phyloP scores from a whole-genome alignment of 257 asterid genomes.

The Cordia subcordata region DNA sequence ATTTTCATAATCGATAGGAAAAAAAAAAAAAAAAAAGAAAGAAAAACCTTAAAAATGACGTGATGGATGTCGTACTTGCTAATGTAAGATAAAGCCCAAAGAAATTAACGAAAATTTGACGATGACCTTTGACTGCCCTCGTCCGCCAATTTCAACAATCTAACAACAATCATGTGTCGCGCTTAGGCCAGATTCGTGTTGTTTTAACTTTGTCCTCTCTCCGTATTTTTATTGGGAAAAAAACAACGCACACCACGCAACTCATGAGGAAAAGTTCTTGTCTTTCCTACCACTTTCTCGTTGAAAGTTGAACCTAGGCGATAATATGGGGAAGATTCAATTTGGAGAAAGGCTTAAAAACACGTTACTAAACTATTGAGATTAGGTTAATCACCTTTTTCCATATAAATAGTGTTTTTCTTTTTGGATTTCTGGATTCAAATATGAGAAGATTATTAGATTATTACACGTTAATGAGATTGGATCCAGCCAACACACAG shows the following conservation, averaged over 20 bases:
- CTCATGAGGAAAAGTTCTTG: constrained; percentile 22
- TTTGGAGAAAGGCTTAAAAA: background rate
- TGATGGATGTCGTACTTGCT: too few species aligned
- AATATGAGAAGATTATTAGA: constrained; percentile 1
- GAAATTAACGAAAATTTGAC: background rate
- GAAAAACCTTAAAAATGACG: too few species aligned
- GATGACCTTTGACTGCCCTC: constrained; percentile 10
- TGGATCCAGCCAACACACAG: too few species aligned
- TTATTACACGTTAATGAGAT: too few species aligned
- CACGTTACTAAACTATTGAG: background rate
- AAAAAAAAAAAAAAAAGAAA: too few species aligned
- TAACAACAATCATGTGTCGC: background rate
- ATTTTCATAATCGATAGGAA: too few species aligned
- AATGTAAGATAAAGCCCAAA: too few species aligned
- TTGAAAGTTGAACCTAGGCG: constrained; percentile 22
- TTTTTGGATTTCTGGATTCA: background rate
- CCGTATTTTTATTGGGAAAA: background rate
- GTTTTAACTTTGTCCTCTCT: background rate
- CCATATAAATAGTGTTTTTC: background rate
- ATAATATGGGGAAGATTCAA: constrained; percentile 22
- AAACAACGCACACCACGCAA: background rate
- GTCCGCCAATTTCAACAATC: constrained; percentile 3
- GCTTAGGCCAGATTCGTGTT: background rate
- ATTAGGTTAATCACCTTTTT: constrained; percentile 3
- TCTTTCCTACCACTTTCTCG: constrained; percentile 16